Evolutionary conservation across 164 flowering plant species (phyloP).

Genomic region (Stephania japonica): DNA sequence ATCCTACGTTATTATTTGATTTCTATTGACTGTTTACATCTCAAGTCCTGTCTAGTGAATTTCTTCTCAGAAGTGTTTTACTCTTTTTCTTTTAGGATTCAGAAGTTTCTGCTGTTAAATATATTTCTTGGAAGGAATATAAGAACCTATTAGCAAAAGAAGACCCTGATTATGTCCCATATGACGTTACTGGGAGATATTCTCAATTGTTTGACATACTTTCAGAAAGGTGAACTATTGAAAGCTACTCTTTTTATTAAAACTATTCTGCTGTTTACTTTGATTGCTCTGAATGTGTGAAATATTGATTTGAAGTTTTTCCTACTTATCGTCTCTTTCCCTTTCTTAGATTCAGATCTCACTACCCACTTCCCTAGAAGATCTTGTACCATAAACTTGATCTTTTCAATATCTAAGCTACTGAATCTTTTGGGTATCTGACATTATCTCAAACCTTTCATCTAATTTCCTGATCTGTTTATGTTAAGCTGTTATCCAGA

Average conservation of each 20-base stretch:
- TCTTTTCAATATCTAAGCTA: too few species aligned
- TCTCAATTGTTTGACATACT: slow-evolving; percentile 69
- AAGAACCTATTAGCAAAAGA: slow-evolving; percentile 53
- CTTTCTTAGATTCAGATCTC: too few species aligned
- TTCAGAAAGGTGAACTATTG: slow-evolving; percentile 45
- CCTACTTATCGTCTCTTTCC: too few species aligned
- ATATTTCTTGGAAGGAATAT: slow-evolving; percentile 63
- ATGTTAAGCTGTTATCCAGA: too few species aligned
- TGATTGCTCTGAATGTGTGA: too few species aligned
- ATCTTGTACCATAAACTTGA: too few species aligned
- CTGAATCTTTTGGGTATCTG: too few species aligned
- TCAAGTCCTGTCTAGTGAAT: neutral
- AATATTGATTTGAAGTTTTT: too few species aligned
- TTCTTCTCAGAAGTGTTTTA: neutral
- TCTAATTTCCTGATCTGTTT: too few species aligned
- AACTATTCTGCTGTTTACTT: neutral
- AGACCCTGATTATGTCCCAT: slow-evolving; percentile 74
- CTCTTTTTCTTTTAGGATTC: slow-evolving; percentile 41
- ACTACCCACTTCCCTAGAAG: too few species aligned
- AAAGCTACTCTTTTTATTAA: neutral
- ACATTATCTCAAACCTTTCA: too few species aligned
- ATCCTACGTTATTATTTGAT: neutral
- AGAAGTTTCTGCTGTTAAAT: slow-evolving; percentile 93
- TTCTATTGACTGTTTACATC: neutral
- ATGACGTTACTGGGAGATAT: slow-evolving; percentile 61